phyloP scores from a whole-genome alignment of 768 basidiomycete genomes.

The Tulasnella sp. region DNA sequence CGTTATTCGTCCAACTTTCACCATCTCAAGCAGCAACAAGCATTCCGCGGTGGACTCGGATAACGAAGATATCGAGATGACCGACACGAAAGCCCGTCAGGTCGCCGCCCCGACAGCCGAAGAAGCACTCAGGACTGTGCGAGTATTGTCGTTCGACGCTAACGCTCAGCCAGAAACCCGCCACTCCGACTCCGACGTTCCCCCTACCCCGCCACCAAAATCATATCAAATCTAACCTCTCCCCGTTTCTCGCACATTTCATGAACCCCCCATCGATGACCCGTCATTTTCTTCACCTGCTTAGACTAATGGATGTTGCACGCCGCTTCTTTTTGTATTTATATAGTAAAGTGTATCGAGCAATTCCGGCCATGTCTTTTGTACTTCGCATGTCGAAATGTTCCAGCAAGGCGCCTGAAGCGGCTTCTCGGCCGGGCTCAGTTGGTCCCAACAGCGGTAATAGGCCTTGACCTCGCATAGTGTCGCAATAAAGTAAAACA shows the following conservation, averaged over 20 bases:
- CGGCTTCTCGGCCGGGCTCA: too few relatives aligned
- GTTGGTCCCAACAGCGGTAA: background rate
- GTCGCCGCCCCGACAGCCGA: background rate
- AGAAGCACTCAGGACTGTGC: background rate
- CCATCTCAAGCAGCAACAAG: background rate
- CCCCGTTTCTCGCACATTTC: background rate
- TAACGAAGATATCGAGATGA: slow-evolving; percentile 1
- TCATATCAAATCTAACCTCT: background rate
- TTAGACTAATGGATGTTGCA: background rate
- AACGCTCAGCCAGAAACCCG: background rate
- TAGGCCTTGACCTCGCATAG: too few relatives aligned
- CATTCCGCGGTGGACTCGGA: background rate
- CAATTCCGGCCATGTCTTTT: background rate
- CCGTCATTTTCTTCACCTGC: background rate
- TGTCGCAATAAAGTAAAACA: too few relatives aligned
- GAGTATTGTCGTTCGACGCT: background rate
- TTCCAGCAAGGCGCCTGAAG: too few relatives aligned
- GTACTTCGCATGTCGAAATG: too few relatives aligned
- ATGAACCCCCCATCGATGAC: background rate
- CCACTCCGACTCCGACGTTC: background rate
- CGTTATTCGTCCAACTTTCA: background rate
- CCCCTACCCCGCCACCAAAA: background rate
- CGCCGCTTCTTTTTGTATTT: background rate
- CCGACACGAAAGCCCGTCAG: background rate
- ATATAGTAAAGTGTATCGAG: slow-evolving; percentile 8